Evolutionary conservation across 106 monocot species (phyloP), one percentile per base, ranked within the genome.

Genomic region (Amphibolis antarctica): DNA sequence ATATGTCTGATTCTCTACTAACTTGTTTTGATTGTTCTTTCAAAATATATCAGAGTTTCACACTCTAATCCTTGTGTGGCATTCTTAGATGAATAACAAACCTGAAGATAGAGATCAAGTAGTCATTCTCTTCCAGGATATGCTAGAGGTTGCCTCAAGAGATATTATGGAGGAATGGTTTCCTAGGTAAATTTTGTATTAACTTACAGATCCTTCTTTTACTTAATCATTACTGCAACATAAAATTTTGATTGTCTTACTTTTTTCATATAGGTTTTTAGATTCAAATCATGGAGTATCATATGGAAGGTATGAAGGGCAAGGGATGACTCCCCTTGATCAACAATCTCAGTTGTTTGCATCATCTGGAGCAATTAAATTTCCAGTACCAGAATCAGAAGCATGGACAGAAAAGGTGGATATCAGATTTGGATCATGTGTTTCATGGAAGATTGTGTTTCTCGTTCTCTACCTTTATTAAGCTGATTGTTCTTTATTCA

Each of bases 341-440:
- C 26, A 80, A 36, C 51, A 79, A 71, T 47, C 46, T 25, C 89
- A 90, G 55, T 69, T 91, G 55, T 91, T 91, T 69, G 76, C 80
- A 54, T 73, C 83, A 44, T 14, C 71, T 54, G 83, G 79, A 31
- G 91, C 91, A 54, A 81, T 91, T 48, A 65, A 49, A 24, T 91
- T 91, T 75, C 91, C 91, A 30, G 51, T 70, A 55, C 83, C 69
- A 64, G 17, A 57, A 68, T 86, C 91, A 67, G 76, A 78, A 65
- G 81, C 83, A 27, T 91, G 91, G 91, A 81, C 64, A 45, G 91
- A 91, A 49, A 91, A 91, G 76, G 91, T 83, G 67, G 30, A 63
- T 31, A 68, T 53, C 26, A 0, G 12, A 55, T 36, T 36, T 36
- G 36, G 2, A 4, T 36, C 36, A 36, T 36, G 36, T 36, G 36